Conservation (phyloP, 2,329 filamentous ascomycete genomes). For the Verticillium isaacii region DNA sequence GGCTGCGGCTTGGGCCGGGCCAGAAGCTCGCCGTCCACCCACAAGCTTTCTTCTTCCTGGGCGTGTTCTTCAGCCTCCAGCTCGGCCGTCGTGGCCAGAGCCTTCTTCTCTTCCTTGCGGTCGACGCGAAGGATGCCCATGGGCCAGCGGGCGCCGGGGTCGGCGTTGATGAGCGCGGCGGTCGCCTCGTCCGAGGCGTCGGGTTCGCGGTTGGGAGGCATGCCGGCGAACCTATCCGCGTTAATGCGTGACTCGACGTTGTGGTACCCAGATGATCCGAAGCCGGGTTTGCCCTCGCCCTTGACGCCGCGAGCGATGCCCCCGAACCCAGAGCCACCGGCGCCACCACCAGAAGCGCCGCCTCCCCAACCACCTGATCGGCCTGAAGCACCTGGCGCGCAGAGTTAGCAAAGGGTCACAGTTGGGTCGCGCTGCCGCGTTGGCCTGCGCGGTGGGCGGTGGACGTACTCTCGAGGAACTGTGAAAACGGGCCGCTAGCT, state of each 20-base stretch:
- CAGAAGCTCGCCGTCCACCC: conserved; percentile 31
- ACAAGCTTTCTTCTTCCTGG: conserved; percentile 41
- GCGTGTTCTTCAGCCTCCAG: conserved; percentile 49
- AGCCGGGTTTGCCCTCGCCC: conserved; percentile 30
- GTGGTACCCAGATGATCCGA: conserved; percentile 27
- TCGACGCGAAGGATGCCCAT: conserved; percentile 53
- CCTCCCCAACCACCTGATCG: conserved; percentile 14
- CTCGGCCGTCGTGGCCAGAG: conserved; percentile 53
- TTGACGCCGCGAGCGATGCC: conserved; percentile 21
- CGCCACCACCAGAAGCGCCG: conserved; percentile 19
- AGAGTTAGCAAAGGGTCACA: not conserved
- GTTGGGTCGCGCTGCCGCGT: not conserved
- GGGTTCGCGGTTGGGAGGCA: conserved; percentile 24
- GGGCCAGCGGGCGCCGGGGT: conserved; percentile 33
- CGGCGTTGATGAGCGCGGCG: conserved; percentile 9
- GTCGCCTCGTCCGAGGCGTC: conserved; percentile 17
- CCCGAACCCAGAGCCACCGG: conserved; percentile 19
- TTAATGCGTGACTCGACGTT: conserved; percentile 46
- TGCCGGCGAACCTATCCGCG: conserved; percentile 47
- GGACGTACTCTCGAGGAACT: conserved; percentile 12
- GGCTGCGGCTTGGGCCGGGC: conserved; percentile 17
- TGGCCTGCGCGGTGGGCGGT: not conserved
- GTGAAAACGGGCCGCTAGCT: conserved; percentile 35
- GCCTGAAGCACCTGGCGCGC: conserved; percentile 10
- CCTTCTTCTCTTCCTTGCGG: conserved; percentile 48